Evolutionary conservation across 768 basidiomycete genomes (phyloP), one percentile per base, ranked within the genome.

Genomic region (Thelephora aurantiotincta): DNA sequence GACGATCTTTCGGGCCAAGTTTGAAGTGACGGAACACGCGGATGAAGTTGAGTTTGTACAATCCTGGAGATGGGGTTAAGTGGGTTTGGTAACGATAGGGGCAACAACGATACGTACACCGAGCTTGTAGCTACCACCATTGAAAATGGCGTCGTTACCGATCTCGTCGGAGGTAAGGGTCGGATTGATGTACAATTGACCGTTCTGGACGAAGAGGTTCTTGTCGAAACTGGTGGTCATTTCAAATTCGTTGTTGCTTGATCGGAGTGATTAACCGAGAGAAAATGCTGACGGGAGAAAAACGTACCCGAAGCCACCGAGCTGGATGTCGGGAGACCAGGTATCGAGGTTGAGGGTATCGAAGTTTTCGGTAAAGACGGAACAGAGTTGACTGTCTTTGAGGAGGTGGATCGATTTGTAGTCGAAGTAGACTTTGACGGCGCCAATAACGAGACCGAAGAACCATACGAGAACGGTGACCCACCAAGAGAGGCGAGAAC

Each of bases 181-280:
- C 9, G 78, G 65, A 57, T 74, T 68, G 60, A 80, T 74, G 65
- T 75, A 78, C 33, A 80, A 66, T 48, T 70, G 59, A 7, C 70
- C 69, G 58, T 75, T 66, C 36, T 68, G 57, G 42, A 73, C 60
- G 63, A 68, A 74, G 3, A 67, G 57, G 55, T 73, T 72, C 44
- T 62, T 56, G 9, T 50, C 35, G 5, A 55, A 55, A 14, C 57
- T 54, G 5, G 74, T 76, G 23, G 74, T 69, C 71, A 74, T 75
- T 57, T 77, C 67, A 56, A 78, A 78, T 57, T 75, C 70, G 56
- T 70, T 70, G 56, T 74, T 73, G 4, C 48, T n/a, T 48, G 46
- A 30, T 2, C 20, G 12, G 44, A 52, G 11, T 1, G 19, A 46
- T 12, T 11, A 34, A 6, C 45, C 11, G 19, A 16, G 16, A 11